Conservation (phyloP, 129 eudicot species). For the Arctium minus region DNA sequence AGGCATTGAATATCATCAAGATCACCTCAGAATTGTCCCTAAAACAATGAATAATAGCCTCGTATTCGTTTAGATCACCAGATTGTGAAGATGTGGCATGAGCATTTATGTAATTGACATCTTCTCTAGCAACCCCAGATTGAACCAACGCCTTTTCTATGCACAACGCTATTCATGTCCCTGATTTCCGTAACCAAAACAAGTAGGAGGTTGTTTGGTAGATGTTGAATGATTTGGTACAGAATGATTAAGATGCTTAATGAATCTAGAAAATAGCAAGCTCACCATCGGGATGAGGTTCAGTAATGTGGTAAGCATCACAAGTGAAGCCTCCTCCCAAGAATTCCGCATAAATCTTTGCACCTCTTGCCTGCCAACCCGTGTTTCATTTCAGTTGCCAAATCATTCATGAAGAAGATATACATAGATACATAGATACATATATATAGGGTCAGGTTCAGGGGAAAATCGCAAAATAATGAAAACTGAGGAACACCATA, state of each 20-base stretch:
- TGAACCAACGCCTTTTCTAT: constrained; percentile 37
- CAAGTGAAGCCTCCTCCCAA: constrained; percentile 43
- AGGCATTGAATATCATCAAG: not conserved
- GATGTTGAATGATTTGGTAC: not conserved
- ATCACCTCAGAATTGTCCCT: constrained; percentile 32
- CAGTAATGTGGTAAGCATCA: constrained; percentile 37
- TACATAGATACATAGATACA: too few species aligned
- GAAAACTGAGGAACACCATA: not conserved
- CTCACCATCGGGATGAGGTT: constrained; percentile 32
- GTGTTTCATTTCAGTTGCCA: constrained; percentile 1
- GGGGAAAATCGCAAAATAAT: not conserved
- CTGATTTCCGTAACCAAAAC: constrained; percentile 18
- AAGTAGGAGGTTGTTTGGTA: not conserved
- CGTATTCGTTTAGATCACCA: constrained; percentile 36
- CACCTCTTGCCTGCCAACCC: constrained; percentile 42
- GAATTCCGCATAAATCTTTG: constrained; percentile 42
- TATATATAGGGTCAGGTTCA: not conserved
- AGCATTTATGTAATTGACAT: constrained; percentile 51
- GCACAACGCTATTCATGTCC: constrained; percentile 29
- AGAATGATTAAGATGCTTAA: not conserved
- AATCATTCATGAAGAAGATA: not conserved
- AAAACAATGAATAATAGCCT: constrained; percentile 33
- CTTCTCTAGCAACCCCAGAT: constrained; percentile 37
- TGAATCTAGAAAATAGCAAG: constrained; percentile 4
- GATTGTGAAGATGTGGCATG: constrained; percentile 46